phyloP scores from a whole-genome alignment of 129 eudicot genomes.

The Saussurea involucrata region DNA sequence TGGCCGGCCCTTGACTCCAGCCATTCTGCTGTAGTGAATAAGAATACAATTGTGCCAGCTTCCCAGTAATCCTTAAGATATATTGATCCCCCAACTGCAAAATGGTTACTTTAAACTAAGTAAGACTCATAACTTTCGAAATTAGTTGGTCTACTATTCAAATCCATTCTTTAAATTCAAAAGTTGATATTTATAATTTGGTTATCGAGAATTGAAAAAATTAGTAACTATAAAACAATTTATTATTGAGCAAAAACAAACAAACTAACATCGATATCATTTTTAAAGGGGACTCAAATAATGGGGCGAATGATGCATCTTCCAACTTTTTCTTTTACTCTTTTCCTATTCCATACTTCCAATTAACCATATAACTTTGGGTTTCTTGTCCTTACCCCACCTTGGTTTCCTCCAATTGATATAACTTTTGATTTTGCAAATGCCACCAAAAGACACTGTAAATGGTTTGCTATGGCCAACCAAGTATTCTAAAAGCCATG shows the following conservation, averaged over 20 bases:
- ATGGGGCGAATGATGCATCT: not conserved
- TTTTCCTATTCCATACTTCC: not conserved
- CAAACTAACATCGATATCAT: constrained; percentile 5
- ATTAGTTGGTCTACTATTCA: not conserved
- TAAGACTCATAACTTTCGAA: not conserved
- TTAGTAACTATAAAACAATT: not conserved
- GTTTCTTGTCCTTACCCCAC: not conserved
- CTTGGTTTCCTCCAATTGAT: constrained; percentile 1
- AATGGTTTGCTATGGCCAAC: constrained; percentile 1
- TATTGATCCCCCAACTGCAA: constrained; percentile 62
- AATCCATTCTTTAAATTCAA: not conserved
- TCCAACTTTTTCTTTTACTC: not conserved
- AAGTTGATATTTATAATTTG: no score
- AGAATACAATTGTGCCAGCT: constrained; percentile 73
- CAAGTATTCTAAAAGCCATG: no score
- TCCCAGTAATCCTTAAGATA: constrained; percentile 60
- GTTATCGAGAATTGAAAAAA: not conserved
- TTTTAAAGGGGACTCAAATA: not conserved
- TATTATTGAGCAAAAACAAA: constrained; percentile 1
- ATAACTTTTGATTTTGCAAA: not conserved
- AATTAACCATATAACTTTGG: not conserved
- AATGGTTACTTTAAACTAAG: not conserved
- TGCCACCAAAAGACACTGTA: not conserved
- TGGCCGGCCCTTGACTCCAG: constrained; percentile 68
- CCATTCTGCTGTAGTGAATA: constrained; percentile 72